Conservation (phyloP, 176 grass and related monocot species). For the Musa itinerans region DNA sequence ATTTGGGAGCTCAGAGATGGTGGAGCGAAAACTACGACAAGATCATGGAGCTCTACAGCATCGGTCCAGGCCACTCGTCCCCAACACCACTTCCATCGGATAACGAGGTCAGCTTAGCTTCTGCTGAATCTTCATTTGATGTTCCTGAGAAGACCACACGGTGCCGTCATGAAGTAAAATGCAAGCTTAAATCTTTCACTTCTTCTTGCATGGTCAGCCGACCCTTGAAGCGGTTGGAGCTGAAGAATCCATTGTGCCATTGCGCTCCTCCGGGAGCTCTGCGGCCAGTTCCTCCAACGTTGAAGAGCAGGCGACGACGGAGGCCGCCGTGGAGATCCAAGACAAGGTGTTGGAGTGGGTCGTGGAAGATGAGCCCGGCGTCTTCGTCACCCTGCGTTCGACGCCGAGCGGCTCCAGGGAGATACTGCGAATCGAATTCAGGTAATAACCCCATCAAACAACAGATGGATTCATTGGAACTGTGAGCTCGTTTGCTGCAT, state of each 20-base stretch:
- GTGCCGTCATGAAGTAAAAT: too few relatives aligned
- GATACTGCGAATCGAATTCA: constrained; percentile 25
- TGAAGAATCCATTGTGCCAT: background rate
- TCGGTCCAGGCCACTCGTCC: background rate
- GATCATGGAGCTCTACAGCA: constrained; percentile 16
- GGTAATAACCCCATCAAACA: constrained; percentile 7
- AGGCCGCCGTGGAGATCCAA: background rate
- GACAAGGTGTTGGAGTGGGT: constrained; percentile 27
- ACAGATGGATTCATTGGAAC: background rate
- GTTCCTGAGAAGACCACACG: too few relatives aligned
- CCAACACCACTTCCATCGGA: background rate
- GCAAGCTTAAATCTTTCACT: too few relatives aligned
- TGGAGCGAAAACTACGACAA: constrained; percentile 23
- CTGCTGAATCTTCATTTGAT: background rate
- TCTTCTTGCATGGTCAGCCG: background rate
- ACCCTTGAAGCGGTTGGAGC: background rate
- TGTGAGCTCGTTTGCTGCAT: background rate
- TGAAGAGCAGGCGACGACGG: background rate
- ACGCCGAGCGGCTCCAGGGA: constrained; percentile 21
- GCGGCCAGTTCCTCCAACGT: background rate
- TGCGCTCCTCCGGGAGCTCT: background rate
- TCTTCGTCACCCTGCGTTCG: constrained; percentile 17
- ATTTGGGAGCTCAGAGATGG: constrained; percentile 19
- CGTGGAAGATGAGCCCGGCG: constrained; percentile 32
- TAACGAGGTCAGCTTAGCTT: background rate